Evolutionary conservation across 2,329 filamentous ascomycete genomes (phyloP), one percentile per base, ranked within the genome.

Genomic region (Hypoxylon sp.): DNA sequence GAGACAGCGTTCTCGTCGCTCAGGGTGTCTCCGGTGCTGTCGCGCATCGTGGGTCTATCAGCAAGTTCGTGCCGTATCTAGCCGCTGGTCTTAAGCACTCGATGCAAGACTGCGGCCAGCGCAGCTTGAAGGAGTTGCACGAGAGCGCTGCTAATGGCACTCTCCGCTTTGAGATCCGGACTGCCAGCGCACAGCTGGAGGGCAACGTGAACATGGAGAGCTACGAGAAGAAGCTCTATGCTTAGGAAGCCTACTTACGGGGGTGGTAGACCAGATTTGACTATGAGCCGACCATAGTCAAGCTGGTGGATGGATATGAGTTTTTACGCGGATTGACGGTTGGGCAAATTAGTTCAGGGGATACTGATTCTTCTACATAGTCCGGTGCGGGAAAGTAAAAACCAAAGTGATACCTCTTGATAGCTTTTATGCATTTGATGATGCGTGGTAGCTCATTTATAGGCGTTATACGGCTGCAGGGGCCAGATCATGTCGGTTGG

Each of bases 221-320:
- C 78, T 98, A 97, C 78, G 95, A 98, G 85, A 99, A 99, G 91
- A 99, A 98, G 87, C 91, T 99, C 71, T 99, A 97, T 81, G 93
- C 93, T 74, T 97, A 88, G 72, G 28, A 20, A 4, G 26, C 20
- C 58, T 26, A 26, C n/a, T n/a, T n/a, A n/a, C n/a, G n/a, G n/a
- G 43, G 43, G 13, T 34, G 49, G 22, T 53, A 11, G 47, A 44
- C 41, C 19, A 24, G 32, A 8, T 47, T 49, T n/a, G 22, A 44
- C 28, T 32, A 7, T 19, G 13, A 17, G 19, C 15, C 26, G 37
- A 53, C 11, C 15, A 19, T 28, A 15, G 6, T 15, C 41, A 17
- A 11, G 24, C 20, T 47, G 11, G 50, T 41, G 44, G 59, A 8
- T 48, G n/a, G n/a, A 56, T 34, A 46, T 26, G 24, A 4, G 30